phyloP scores from a whole-genome alignment of 495 filamentous ascomycete species.

The Cercophora newfieldiana region DNA sequence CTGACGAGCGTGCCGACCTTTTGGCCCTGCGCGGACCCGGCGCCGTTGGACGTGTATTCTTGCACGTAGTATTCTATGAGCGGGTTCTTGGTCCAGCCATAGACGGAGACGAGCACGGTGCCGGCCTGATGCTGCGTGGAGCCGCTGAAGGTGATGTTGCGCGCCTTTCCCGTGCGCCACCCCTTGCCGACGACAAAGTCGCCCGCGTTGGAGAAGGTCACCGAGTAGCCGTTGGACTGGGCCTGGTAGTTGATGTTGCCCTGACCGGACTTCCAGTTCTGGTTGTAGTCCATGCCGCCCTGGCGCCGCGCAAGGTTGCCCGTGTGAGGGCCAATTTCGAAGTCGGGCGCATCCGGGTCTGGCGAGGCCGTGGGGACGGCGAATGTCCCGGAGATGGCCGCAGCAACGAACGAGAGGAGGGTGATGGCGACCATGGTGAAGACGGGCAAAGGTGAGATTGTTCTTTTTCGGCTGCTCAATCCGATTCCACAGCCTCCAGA shows the following conservation, averaged over 20 bases:
- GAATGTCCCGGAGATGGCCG: conserved; percentile 23
- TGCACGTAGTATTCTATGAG: conserved; percentile 66
- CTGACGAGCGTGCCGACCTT: conserved; percentile 52
- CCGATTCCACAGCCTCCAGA: background rate
- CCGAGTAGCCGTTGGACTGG: conserved; percentile 34
- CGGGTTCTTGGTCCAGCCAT: conserved; percentile 62
- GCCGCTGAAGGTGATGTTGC: conserved; percentile 29
- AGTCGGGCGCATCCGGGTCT: conserved; percentile 27
- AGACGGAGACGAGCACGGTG: conserved; percentile 42
- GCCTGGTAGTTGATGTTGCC: conserved; percentile 36
- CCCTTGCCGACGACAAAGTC: conserved; percentile 63
- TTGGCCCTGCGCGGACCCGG: conserved; percentile 47
- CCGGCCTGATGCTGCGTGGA: conserved; percentile 18
- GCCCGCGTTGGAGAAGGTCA: conserved; percentile 43
- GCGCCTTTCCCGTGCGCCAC: conserved; percentile 56
- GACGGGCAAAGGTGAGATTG: background rate
- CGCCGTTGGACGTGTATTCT: conserved; percentile 57
- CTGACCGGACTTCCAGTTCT: conserved; percentile 38
- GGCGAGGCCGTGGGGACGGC: conserved; percentile 25
- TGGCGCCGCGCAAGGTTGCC: conserved; percentile 33
- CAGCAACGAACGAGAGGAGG: conserved; percentile 24
- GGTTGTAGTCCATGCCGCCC: conserved; percentile 33
- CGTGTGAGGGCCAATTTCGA: conserved; percentile 27
- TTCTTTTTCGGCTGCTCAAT: background rate
- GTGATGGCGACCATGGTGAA: conserved; percentile 29